Evolutionary conservation across 768 basidiomycete species (phyloP).

Genomic region (Dendrothele bispora): DNA sequence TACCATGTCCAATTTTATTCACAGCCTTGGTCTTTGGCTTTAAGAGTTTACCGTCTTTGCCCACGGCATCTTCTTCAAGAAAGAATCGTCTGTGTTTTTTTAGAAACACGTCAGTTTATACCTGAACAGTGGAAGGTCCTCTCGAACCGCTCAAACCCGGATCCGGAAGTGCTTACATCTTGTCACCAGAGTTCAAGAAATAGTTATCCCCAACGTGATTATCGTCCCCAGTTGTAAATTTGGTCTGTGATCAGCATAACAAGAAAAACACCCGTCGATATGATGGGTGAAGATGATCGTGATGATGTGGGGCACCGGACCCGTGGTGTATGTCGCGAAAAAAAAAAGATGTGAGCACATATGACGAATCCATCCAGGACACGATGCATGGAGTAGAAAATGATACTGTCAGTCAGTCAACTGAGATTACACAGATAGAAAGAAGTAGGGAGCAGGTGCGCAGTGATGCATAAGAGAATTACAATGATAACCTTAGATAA

Average conservation of each 20-base stretch:
- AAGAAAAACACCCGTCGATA: no score
- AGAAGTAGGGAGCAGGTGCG: no score
- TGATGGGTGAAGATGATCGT: no score
- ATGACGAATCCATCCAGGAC: no score
- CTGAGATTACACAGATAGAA: no score
- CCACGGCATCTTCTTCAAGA: conserved; percentile 86
- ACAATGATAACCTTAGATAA: neutral
- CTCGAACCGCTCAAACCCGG: neutral
- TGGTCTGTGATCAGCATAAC: conserved; percentile 54
- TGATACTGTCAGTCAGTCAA: no score
- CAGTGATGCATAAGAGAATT: neutral
- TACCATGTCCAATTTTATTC: conserved; percentile 95
- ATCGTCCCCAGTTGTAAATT: conserved; percentile 80
- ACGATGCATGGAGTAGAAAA: no score
- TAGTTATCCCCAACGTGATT: conserved; percentile 90
- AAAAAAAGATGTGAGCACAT: no score
- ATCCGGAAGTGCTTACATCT: conserved; percentile 58
- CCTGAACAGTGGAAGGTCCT: neutral
- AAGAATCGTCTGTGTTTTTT: conserved; percentile 67
- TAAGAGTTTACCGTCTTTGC: conserved; percentile 65
- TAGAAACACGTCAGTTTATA: neutral
- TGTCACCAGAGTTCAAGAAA: conserved; percentile 89
- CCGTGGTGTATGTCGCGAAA: no score
- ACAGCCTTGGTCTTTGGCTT: conserved; percentile 75
- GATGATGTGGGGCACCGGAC: no score